Evolutionary conservation across 129 eudicot genomes (phyloP), one percentile per base, ranked within the genome.

Genomic region (Flaveria linearis): DNA sequence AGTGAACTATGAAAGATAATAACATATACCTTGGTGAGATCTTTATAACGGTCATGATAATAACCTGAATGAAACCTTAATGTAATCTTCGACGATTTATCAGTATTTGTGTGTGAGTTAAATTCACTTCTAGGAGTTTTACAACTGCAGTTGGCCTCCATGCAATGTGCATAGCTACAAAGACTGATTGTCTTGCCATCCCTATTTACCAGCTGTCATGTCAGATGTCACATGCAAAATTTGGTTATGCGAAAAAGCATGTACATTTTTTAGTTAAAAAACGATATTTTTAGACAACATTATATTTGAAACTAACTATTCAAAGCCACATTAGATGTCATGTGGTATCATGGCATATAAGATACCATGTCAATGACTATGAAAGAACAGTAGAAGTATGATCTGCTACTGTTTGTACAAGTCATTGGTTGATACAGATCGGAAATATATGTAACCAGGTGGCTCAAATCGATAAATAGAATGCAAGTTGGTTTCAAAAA

Each of bases 1-100:
- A 42, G 33, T 43, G 62, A 60, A 56, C 1, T n/a, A 53, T 45
- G 65, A 25, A 69, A 36, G 57, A 77, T 65, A 42, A 56, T 66
- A 87, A 76, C 43, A 60, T 71, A 74, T 63, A 93, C 97, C 97
- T 94, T 89, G 49, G 77, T 62, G 73, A 91, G 81, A 36, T 91
- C 87, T 77, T 23, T 30, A 78, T 84, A 89, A 71, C 86, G 81
- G 53, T 91, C 89, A 80, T 94, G 99, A 78, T 94, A 94, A 61
- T 65, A 84, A 69, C 99, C 99, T 68, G 88, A 71, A 82, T 80
- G 87, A 75, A 94, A 90, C 84, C 71, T 85, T 67, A 93, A 12
- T 74, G 82, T 78, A 69, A 90, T 84, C 23, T 76, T 43, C 36
- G 82, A 50, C 52, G 81, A 60, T 30, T 72, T 63, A 61, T 68